Percentiles rank a stretch among this genome's conserved stretches.
Evolutionary conservation across 2,329 filamentous ascomycete species (phyloP).

Genomic region (Pseudohalonectria lignicola): DNA sequence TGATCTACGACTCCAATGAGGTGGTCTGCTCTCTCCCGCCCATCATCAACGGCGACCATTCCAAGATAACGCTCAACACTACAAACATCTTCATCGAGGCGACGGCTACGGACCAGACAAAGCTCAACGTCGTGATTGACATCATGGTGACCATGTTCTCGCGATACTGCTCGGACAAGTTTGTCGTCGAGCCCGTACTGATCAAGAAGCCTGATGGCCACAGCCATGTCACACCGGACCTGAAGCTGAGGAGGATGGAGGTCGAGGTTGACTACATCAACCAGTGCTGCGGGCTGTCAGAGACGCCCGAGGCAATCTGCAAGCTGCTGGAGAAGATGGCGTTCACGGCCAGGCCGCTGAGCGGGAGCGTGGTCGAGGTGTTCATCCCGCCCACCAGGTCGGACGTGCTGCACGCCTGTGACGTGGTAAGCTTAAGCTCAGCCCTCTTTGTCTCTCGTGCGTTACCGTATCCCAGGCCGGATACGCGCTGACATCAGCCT

Average conservation of each 20-base stretch:
- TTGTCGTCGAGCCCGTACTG: constrained; percentile 88
- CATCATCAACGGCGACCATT: constrained; percentile 96
- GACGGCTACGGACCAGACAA: constrained; percentile 90
- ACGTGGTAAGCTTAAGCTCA: constrained; percentile 42
- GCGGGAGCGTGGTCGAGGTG: constrained; percentile 61
- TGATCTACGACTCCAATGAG: constrained; percentile 83
- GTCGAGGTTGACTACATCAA: constrained; percentile 93
- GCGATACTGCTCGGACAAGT: constrained; percentile 74
- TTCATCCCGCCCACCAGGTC: constrained; percentile 80
- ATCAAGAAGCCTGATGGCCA: constrained; percentile 83
- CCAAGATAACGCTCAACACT: constrained; percentile 86
- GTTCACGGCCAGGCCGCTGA: constrained; percentile 67
- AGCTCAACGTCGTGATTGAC: constrained; percentile 82
- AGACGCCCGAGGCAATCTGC: constrained; percentile 66
- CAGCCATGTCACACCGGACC: constrained; percentile 69
- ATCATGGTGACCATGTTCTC: constrained; percentile 98
- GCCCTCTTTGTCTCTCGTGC: no score
- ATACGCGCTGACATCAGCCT: no score
- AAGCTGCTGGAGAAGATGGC: constrained; percentile 82
- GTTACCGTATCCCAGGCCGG: no score
- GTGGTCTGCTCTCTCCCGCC: constrained; percentile 88
- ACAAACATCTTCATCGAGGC: constrained; percentile 96
- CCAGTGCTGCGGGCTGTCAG: constrained; percentile 72
- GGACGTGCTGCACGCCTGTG: constrained; percentile 90
- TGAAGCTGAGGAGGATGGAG: constrained; percentile 64